A percentile compares a stretch with the other conserved stretches of the same genome.
phyloP scores from a whole-genome alignment of 2,329 filamentous ascomycete genomes.

The Penicillium thymicola region DNA sequence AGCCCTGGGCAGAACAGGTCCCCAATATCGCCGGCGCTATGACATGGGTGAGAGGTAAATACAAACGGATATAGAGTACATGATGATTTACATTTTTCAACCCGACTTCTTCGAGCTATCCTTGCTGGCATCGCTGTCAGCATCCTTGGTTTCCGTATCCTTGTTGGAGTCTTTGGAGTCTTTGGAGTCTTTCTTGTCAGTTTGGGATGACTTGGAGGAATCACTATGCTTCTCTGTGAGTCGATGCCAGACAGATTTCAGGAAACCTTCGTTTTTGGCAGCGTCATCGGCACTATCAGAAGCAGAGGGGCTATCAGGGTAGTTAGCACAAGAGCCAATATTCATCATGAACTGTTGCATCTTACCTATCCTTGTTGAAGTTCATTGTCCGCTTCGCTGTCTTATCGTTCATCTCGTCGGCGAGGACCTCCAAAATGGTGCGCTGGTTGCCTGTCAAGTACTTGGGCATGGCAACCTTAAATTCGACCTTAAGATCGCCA shows the following conservation, averaged over 20 bases:
- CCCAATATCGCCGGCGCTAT: slow-evolving; percentile 40
- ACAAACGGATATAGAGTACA: slow-evolving; percentile 30
- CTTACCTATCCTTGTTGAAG: slow-evolving; percentile 58
- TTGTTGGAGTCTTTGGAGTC: slow-evolving; percentile 27
- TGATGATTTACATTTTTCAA: slow-evolving; percentile 27
- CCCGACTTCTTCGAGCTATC: slow-evolving; percentile 40
- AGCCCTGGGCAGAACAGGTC: slow-evolving; percentile 18
- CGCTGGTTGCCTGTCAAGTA: slow-evolving; percentile 88
- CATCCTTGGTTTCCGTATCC: slow-evolving; percentile 19
- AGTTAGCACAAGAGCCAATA: not conserved
- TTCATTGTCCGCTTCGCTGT: slow-evolving; percentile 92
- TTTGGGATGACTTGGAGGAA: slow-evolving; percentile 27
- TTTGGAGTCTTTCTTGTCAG: slow-evolving; percentile 26
- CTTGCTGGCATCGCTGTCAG: slow-evolving; percentile 22
- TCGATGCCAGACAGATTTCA: slow-evolving; percentile 91
- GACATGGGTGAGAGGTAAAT: slow-evolving; percentile 32
- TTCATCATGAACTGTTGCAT: not conserved
- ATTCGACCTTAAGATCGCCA: slow-evolving; percentile 89
- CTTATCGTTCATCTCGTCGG: slow-evolving; percentile 93
- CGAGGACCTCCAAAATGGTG: slow-evolving; percentile 90
- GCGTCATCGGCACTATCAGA: slow-evolving; percentile 36
- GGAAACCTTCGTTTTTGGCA: slow-evolving; percentile 81
- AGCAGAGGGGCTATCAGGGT: slow-evolving; percentile 19
- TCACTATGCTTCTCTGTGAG: slow-evolving; percentile 61
- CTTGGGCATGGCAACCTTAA: slow-evolving; percentile 93